Percentiles rank a stretch among this genome's conserved stretches.
Evolutionary conservation across 163 green algal genomes (phyloP).

Genomic region (Chloroidium sp.): DNA sequence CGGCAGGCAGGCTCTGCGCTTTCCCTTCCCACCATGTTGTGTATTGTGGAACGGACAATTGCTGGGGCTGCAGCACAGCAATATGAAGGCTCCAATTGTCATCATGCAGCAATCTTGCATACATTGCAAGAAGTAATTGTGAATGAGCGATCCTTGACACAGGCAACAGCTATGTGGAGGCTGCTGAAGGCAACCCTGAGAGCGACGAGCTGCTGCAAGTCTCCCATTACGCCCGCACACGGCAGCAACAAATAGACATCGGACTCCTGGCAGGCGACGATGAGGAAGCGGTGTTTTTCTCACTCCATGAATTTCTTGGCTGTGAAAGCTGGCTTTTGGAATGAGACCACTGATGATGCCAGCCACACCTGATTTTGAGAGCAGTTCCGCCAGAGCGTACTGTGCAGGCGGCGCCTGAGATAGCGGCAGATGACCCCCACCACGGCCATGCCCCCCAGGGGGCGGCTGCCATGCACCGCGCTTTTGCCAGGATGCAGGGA

Average conservation of each 20-base stretch:
- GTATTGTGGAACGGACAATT: not conserved
- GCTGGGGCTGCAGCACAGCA: no score
- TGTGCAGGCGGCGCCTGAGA: slow-evolving; percentile 7
- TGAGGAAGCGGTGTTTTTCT: not conserved
- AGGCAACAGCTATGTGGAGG: slow-evolving; percentile 47
- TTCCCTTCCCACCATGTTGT: not conserved
- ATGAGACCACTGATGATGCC: no score
- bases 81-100: no score
- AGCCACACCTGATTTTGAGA: no score
- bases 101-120: no score
- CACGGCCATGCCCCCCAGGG: slow-evolving; percentile 23
- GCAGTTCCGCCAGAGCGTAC: no score
- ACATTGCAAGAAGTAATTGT: not conserved
- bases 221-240: slow-evolving; percentile 35
- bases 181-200: not conserved
- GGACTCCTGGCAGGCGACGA: not conserved
- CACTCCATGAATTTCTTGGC: no score
- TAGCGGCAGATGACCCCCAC: slow-evolving; percentile 20
- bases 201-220: slow-evolving; percentile 28
- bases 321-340: no score
- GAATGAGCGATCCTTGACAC: slow-evolving; percentile 27
- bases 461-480: slow-evolving; percentile 9
- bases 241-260: slow-evolving; percentile 25
- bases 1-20: slow-evolving; percentile 19
- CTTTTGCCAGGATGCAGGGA: slow-evolving; percentile 20